A percentile compares a stretch with the other conserved stretches of the same genome.
These are phyloP conservation scores for Sugiyamaella floridensis DNA, from an alignment of 805 yeast genomes.

Conservation along the genomic window DNA sequence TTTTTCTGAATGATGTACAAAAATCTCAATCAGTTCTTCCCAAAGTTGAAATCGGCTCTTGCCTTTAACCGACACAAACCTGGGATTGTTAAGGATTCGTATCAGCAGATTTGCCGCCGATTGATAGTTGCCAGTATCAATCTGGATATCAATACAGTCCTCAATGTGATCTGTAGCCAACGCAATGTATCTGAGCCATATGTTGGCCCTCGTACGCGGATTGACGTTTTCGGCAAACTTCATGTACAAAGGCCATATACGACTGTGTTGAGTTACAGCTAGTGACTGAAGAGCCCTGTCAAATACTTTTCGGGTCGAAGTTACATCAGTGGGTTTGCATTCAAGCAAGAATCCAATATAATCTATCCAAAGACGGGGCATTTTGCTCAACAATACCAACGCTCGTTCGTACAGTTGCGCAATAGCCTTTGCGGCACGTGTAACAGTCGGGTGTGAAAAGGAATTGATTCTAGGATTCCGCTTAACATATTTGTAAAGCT, in stretches of 20 bases:
- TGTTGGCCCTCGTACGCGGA: slow-evolving; percentile 27
- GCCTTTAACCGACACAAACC: slow-evolving; percentile 32
- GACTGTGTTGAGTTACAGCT: slow-evolving; percentile 47
- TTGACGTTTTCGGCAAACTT: slow-evolving; percentile 44
- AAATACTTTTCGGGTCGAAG: slow-evolving; percentile 39
- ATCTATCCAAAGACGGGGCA: slow-evolving; percentile 47
- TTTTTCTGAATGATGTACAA: slow-evolving; percentile 28
- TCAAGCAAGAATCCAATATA: slow-evolving; percentile 40
- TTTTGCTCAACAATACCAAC: slow-evolving; percentile 36
- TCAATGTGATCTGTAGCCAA: slow-evolving; percentile 25
- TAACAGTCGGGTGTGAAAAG: neutral
- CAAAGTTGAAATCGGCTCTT: slow-evolving; percentile 45
- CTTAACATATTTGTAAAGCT: slow-evolving; percentile 21
- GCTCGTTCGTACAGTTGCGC: slow-evolving; percentile 42
- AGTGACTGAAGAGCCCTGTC: slow-evolving; percentile 44
- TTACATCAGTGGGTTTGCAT: slow-evolving; percentile 20
- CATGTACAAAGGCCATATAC: slow-evolving; percentile 51
- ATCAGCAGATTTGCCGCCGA: slow-evolving; percentile 34
- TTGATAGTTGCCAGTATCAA: slow-evolving; percentile 20
- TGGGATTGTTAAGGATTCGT: slow-evolving; percentile 30
- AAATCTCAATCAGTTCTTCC: slow-evolving; percentile 39
- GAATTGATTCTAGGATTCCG: neutral
- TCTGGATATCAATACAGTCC: slow-evolving; percentile 22
- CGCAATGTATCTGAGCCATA: slow-evolving; percentile 32
- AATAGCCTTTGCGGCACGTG: neutral